Conservation (phyloP, 108 stramenopile species). For the Nitzschia sp. region DNA sequence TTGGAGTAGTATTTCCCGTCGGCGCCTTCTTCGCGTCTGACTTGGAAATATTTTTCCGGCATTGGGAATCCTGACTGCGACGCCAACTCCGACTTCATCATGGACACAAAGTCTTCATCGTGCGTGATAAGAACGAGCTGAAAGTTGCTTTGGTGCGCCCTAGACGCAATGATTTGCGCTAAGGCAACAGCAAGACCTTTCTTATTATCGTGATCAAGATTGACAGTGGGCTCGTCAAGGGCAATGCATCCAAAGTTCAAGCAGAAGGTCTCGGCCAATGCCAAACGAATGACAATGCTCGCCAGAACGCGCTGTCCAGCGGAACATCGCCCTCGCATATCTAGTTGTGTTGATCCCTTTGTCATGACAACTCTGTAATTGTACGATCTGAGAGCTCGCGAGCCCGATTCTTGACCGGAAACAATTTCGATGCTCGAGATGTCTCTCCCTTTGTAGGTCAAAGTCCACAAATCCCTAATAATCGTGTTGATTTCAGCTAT, state of each 20-base stretch:
- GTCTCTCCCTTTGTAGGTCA: slow-evolving; percentile 98
- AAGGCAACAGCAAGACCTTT: slow-evolving; percentile 92
- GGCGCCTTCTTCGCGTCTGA: slow-evolving; percentile 82
- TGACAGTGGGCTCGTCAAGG: slow-evolving; percentile 95
- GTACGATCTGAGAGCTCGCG: slow-evolving; percentile 73
- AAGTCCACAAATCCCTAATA: slow-evolving; percentile 94
- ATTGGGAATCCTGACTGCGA: slow-evolving; percentile 85
- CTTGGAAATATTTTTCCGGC: slow-evolving; percentile 96
- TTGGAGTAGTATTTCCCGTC: slow-evolving; percentile 86
- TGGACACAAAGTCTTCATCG: slow-evolving; percentile 97
- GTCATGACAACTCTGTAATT: slow-evolving; percentile 99
- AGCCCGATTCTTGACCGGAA: slow-evolving; percentile 83
- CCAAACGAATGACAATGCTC: slow-evolving; percentile 97
- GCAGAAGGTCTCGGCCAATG: slow-evolving; percentile 98
- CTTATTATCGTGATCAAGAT: slow-evolving; percentile 94
- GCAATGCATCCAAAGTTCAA: slow-evolving; percentile 95
- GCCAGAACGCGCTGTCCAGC: slow-evolving; percentile 95
- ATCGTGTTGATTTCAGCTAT: slow-evolving; percentile 98
- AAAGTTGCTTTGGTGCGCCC: slow-evolving; percentile 92
- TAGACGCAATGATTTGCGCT: slow-evolving; percentile 90
- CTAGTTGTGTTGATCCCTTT: slow-evolving; percentile 79
- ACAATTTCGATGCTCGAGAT: slow-evolving; percentile 96
- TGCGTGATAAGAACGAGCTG: slow-evolving; percentile 98
- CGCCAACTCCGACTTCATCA: slow-evolving; percentile 91
- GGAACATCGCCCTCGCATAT: slow-evolving; percentile 98